Base-by-base conservation (phyloP, 2,329 filamentous ascomycete genomes). In the Chaetomiaceae sp. region DNA sequence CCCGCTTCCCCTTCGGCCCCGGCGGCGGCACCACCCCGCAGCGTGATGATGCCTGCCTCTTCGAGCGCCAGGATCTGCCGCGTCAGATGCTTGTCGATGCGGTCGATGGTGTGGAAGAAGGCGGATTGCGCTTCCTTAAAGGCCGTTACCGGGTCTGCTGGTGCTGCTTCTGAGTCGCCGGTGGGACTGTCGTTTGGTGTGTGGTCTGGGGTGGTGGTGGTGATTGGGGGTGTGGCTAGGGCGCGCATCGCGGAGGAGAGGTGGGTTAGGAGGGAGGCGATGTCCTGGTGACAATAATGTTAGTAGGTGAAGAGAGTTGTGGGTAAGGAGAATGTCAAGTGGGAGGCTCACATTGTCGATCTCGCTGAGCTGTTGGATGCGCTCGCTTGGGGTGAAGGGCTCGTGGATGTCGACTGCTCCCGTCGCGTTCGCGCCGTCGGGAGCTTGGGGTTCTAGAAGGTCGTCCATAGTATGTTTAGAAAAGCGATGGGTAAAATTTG, bases 41-140 rank as follows among this genome's bases (percentile, higher is more conserved):
- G 70, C 66, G 77, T 75, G 62, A 95, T 82, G 58, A 95, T 88
- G 37, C 83, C 82, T 0, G 87, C 88, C 69, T 95, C 89, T 68
- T 95, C 89, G 3, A 95, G 75, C 0, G 87, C 89, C 66, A 87
- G 84, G 43, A 91, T 85, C 66, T 91, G 85, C 36, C 86, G 78
- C 57, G 87, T 86, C 49, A 95, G 80, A 42, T 82, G 77, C 11
- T 91, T 87, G 65, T 89, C 85, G 47, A 94, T 81, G 6, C 79
- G 80, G 58, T 90, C 88, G 3, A 96, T 75, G 2, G 84, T 84
- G 1, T 78, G 77, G 60, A 94, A 84, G 68, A 92, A 94, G 7
- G 81, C 76, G 49, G 79, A 79, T 61, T 81, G 84, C 1, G 82
- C 79, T 4, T 74, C 68, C 60, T 85, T 80, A 66, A 84, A 85